Base-by-base conservation (phyloP, 2,329 filamentous ascomycete species). In the Fusarium albosuccineum region DNA sequence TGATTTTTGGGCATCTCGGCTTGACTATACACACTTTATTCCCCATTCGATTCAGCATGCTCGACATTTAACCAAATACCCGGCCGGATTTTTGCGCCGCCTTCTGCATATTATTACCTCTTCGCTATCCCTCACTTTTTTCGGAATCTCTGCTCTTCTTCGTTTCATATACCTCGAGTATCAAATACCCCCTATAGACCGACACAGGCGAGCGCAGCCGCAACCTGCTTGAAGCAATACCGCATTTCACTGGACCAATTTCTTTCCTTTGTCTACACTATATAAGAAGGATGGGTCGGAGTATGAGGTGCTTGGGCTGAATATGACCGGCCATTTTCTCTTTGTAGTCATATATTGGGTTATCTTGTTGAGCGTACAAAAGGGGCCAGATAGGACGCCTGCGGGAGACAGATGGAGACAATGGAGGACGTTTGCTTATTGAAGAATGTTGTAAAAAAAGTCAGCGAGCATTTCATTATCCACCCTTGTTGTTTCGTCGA, bases 161-260 rank as follows among this genome's bases (percentile, higher is more conserved):
- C 54, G 67, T 73, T 68, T 68, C 60, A 63, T 59, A 72, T 73
- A 68, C 67, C 60, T 68, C 56, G 70, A 73, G 72, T 75, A 77
- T 74, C 70, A 74, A 78, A 79, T 78, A 79, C 76, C 77, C 74
- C 70, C 63, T 74, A 78, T 79, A 79, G 77, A 79, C 73, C 73
- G 71, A 73, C 68, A 73, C 75, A 73, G 71, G 73, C 74, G 70
- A 73, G 68, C 73, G 68, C 68, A 69, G 66, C 68, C 62, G 62
- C 64, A 61, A 71, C 66, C 57, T 73, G 70, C 73, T 73, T 73
- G 71, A 75, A 71, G 72, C 75, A 71, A 67, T 60, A 66, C 61
- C 57, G 61, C 67, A 72, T 65, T 49, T 67, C 54, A 75, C 67
- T 70, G 69, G 60, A 74, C 66, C 68, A 73, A 66, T 62, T 69